Conservation (phyloP, 306 rosid genomes). For the Vachellia collinsii region DNA sequence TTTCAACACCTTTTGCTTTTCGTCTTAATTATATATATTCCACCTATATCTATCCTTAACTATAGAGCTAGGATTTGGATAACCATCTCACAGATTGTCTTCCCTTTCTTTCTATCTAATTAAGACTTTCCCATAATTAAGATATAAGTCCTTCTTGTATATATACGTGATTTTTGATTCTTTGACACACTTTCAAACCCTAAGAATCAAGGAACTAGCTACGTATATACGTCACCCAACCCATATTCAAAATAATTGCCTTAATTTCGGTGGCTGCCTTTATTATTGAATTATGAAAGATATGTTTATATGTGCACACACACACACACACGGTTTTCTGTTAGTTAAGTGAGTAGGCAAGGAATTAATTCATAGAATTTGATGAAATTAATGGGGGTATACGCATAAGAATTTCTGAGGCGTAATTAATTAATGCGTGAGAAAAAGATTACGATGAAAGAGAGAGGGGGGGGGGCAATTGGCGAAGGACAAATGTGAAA, state of each 20-base stretch:
- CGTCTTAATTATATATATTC: not conserved
- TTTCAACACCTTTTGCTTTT: not conserved
- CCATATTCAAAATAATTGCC: not conserved
- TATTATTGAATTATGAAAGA: not conserved
- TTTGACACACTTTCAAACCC: not conserved
- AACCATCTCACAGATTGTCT: not conserved
- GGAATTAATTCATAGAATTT: not conserved
- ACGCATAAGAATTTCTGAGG: not conserved
- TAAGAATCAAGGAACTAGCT: not conserved
- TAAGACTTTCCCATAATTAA: not conserved
- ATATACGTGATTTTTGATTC: not conserved
- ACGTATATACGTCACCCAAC: not conserved
- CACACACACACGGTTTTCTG: not conserved
- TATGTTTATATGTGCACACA: too few relatives aligned
- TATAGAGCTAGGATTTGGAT: not conserved
- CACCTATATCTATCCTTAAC: not conserved
- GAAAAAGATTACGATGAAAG: too few relatives aligned
- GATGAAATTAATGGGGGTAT: not conserved
- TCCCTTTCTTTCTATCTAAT: not conserved
- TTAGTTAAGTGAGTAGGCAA: not conserved
- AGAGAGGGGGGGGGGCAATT: not conserved
- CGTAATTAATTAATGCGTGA: not conserved
- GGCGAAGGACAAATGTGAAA: not conserved
- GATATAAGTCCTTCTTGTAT: not conserved
- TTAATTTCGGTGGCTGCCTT: not conserved